phyloP scores from a whole-genome alignment of 371 early-diverging fungal species.

The Zancudomyces culisetae region DNA sequence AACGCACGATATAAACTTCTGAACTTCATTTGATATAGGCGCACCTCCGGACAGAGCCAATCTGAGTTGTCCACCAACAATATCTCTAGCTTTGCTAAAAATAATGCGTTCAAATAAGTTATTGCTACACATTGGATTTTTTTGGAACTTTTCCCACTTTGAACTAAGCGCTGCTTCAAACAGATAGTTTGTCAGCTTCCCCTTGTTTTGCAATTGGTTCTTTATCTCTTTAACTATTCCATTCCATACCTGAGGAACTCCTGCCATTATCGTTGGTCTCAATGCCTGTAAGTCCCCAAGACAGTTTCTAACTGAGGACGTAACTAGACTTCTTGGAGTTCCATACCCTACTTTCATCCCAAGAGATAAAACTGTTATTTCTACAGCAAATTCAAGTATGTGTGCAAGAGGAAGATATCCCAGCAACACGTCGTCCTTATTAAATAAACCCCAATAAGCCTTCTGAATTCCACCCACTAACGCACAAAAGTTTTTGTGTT shows the following conservation, averaged over 20 bases:
- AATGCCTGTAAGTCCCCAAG: conserved; percentile 85
- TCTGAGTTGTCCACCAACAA: conserved; percentile 82
- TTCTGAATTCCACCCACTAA: conserved; percentile 25
- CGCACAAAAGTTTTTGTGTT: conserved; percentile 57
- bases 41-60: conserved; percentile 89
- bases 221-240: conserved; percentile 74
- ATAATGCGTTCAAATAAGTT: conserved; percentile 50
- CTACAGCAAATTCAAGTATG: conserved; percentile 69
- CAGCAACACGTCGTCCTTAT: conserved; percentile 32
- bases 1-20: conserved; percentile 64
- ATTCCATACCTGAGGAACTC: conserved; percentile 88
- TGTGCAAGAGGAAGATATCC: conserved; percentile 93
- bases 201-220: conserved; percentile 40
- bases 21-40: conserved; percentile 65
- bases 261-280: conserved; percentile 78
- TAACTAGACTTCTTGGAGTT: conserved; percentile 62
- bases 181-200: conserved; percentile 42
- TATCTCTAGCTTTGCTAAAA: conserved; percentile 73
- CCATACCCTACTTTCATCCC: conserved; percentile 85
- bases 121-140: not conserved
- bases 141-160: conserved; percentile 44
- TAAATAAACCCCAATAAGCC: not conserved
- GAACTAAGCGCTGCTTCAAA: conserved; percentile 54
- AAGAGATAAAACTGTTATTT: conserved; percentile 45
- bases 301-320: conserved; percentile 79